Evolutionary conservation across 2,329 filamentous ascomycete genomes (phyloP).

Genomic region (Xylariaceae sp.): DNA sequence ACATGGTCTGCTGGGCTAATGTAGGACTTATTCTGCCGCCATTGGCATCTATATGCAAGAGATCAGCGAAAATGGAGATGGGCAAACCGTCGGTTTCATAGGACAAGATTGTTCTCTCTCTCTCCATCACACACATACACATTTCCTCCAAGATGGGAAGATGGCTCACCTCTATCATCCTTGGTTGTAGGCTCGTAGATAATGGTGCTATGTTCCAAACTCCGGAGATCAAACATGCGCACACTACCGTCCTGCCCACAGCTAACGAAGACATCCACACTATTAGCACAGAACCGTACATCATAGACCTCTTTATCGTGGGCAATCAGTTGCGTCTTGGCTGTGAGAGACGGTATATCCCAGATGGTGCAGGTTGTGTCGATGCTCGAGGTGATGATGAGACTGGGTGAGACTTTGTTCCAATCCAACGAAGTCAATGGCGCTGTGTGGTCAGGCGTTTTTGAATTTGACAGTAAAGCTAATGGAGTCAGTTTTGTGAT

Average conservation of each 20-base stretch:
- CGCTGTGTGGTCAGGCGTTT: constrained; percentile 96
- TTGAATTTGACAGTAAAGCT: constrained; percentile 91
- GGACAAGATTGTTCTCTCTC: too few species aligned
- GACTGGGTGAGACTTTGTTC: constrained; percentile 93
- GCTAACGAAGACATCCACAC: constrained; percentile 97
- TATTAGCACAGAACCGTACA: constrained; percentile 95
- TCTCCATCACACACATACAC: too few species aligned
- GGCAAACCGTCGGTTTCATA: not conserved
- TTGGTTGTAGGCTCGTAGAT: constrained; percentile 97
- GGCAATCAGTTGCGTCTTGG: constrained; percentile 96
- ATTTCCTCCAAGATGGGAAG: not conserved
- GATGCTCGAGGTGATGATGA: constrained; percentile 98
- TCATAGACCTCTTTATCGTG: constrained; percentile 99
- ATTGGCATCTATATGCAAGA: constrained; percentile 44
- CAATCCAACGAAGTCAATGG: constrained; percentile 95
- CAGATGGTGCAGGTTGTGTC: constrained; percentile 99
- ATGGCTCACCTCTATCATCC: constrained; percentile 60
- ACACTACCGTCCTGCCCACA: constrained; percentile 97
- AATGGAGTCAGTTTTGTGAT: constrained; percentile 83
- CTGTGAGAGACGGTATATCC: constrained; percentile 96
- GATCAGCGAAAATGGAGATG: constrained; percentile 3
- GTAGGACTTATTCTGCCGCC: constrained; percentile 67
- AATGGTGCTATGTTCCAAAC: constrained; percentile 95
- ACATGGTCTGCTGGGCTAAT: constrained; percentile 71
- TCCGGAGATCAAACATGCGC: constrained; percentile 96